Evolutionary conservation across 495 filamentous ascomycete genomes (phyloP).

Genomic region (Penicillium soppii): DNA sequence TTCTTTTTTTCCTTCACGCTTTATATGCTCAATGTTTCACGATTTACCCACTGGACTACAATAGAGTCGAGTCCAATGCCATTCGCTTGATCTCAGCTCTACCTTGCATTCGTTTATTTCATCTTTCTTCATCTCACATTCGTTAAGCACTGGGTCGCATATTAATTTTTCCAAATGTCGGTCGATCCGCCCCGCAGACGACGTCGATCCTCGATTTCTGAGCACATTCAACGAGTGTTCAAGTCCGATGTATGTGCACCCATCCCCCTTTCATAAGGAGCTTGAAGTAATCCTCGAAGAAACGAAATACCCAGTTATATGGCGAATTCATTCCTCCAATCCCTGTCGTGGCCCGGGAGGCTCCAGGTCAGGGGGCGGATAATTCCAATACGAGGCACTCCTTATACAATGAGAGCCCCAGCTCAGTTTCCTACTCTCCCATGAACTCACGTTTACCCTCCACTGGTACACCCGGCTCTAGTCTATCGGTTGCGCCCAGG

Average conservation of each 20-base stretch:
- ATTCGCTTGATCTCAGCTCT: constrained; percentile 2
- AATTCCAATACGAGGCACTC: constrained; percentile 4
- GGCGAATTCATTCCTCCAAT: not conserved
- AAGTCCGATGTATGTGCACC: constrained; percentile 23
- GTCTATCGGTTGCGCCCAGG: constrained; percentile 15
- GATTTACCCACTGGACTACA: not conserved
- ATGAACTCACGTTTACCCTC: constrained; percentile 19
- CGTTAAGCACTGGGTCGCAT: constrained; percentile 8
- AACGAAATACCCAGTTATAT: constrained; percentile 16
- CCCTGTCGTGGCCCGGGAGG: not conserved
- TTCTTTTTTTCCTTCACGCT: not conserved
- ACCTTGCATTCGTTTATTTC: too few species aligned
- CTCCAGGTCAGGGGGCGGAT: not conserved
- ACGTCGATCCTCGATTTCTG: constrained; percentile 36
- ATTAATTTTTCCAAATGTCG: constrained; percentile 10
- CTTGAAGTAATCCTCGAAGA: constrained; percentile 19
- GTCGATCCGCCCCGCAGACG: constrained; percentile 20
- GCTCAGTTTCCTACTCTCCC: constrained; percentile 19
- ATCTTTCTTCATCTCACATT: too few species aligned
- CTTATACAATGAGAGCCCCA: constrained; percentile 14
- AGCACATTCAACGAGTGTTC: constrained; percentile 37
- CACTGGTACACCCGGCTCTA: constrained; percentile 18
- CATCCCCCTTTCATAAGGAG: not conserved
- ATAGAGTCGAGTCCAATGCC: not conserved
- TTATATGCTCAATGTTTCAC: not conserved